A percentile compares a stretch with the other conserved stretches of the same genome.
phyloP scores from a whole-genome alignment of 495 filamentous ascomycete species.

The Penicillium turbatum region DNA sequence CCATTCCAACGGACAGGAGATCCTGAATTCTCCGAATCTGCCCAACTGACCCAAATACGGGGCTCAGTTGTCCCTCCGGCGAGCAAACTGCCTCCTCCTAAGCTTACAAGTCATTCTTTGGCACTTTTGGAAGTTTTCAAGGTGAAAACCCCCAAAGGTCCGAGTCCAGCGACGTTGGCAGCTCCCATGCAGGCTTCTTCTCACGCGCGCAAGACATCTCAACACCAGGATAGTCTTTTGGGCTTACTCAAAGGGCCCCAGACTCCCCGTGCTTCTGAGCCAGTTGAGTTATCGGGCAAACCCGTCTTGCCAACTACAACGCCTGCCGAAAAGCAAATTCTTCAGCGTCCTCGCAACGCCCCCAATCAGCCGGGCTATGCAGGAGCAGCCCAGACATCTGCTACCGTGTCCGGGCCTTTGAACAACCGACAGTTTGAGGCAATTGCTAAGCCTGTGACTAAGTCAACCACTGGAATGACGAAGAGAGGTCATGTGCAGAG shows the following conservation, averaged over 20 bases:
- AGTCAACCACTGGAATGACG: conserved; percentile 17
- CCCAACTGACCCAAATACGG: conserved; percentile 35
- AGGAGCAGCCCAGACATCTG: conserved; percentile 28
- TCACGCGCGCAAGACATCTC: conserved; percentile 28
- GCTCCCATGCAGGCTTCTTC: conserved; percentile 16
- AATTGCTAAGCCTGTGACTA: conserved; percentile 24
- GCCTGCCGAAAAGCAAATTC: conserved; percentile 30
- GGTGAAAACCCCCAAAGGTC: conserved; percentile 31
- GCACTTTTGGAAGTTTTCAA: conserved; percentile 65
- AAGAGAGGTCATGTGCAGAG: conserved; percentile 22
- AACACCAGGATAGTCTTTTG: conserved; percentile 41
- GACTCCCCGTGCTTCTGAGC: conserved; percentile 16
- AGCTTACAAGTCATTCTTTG: conserved; percentile 60
- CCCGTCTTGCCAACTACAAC: conserved; percentile 19
- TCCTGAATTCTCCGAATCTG: conserved; percentile 44
- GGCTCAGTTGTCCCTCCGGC: conserved; percentile 51
- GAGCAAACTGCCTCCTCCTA: conserved; percentile 54
- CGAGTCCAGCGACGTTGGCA: conserved; percentile 29
- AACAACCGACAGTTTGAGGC: conserved; percentile 48
- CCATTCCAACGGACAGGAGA: conserved; percentile 54
- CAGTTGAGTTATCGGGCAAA: conserved; percentile 34
- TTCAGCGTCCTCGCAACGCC: conserved; percentile 32
- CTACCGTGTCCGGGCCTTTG: conserved; percentile 50
- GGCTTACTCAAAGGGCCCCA: conserved; percentile 33
- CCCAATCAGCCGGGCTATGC: conserved; percentile 15